Conservation (phyloP, 2,329 filamentous ascomycete genomes). For the Pestalotiopsis sp. region DNA sequence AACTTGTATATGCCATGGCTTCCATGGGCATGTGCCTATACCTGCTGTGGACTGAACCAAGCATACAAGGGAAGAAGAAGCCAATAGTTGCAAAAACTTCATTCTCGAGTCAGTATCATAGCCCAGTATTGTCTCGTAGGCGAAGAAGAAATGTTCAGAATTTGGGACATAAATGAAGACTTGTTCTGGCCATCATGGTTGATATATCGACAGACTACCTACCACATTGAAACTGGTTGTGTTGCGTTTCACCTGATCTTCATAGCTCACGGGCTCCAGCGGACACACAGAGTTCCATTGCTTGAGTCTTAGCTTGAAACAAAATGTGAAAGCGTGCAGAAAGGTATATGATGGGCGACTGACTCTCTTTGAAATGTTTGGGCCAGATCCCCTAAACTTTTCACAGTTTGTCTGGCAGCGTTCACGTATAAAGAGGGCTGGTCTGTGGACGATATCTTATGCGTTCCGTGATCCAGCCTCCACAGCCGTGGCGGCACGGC, state of each 20-base stretch:
- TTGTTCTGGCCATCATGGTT: background rate
- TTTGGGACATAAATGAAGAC: background rate
- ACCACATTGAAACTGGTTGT: background rate
- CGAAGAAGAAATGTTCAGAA: background rate
- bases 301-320: background rate
- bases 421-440: background rate
- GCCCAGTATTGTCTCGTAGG: too few species aligned
- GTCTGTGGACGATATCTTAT: background rate
- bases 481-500: background rate
- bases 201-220: background rate
- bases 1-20: background rate
- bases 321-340: background rate
- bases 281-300: background rate
- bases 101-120: background rate
- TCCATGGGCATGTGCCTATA: background rate
- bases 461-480: background rate
- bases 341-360: background rate
- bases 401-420: background rate
- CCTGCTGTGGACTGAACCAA: background rate
- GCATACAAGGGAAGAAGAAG: background rate
- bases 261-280: background rate
- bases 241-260: constrained; percentile 3
- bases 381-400: too few species aligned
- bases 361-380: too few species aligned
- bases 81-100: background rate